These are phyloP conservation scores for Phytophthora megakarya DNA, from an alignment of 352 stramenopile species.

Conservation along the genomic window DNA sequence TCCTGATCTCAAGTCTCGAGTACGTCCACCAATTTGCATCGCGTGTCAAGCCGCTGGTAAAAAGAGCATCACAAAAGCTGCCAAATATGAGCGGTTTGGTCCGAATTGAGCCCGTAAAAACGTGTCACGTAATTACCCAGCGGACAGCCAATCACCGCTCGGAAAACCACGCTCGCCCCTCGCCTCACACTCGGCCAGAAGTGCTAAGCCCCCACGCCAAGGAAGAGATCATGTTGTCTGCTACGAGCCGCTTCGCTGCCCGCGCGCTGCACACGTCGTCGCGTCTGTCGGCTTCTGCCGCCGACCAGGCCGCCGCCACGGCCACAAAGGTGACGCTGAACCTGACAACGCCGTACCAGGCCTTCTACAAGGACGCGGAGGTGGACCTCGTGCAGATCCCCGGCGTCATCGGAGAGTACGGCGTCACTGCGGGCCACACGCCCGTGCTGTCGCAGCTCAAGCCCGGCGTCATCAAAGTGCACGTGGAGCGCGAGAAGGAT, in stretches of 20 bases:
- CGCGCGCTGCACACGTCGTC: conserved; percentile 71
- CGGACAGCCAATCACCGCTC: conserved; percentile 17
- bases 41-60: no score
- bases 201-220: conserved; percentile 21
- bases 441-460: conserved; percentile 98
- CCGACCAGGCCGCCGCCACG: conserved; percentile 49
- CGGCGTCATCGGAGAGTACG: conserved; percentile 96
- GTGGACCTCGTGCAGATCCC: conserved; percentile 95
- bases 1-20: no score
- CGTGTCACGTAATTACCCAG: conserved; percentile 22
- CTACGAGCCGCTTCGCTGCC: conserved; percentile 51
- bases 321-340: conserved; percentile 88
- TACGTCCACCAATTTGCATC: no score
- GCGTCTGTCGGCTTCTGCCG: conserved; percentile 56
- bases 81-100: no score
- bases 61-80: no score
- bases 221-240: conserved; percentile 49
- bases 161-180: conserved; percentile 10
- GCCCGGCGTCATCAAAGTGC: conserved; percentile 93
- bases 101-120: background rate
- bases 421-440: conserved; percentile 96
- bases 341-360: conserved; percentile 81
- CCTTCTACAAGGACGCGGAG: conserved; percentile 79
- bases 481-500: conserved; percentile 83
- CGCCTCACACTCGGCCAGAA: conserved; percentile 21